These are phyloP conservation scores for Sclerotinia sclerotiorum DNA, from an alignment of 2,329 filamentous ascomycete species.

Conservation along the genomic window DNA sequence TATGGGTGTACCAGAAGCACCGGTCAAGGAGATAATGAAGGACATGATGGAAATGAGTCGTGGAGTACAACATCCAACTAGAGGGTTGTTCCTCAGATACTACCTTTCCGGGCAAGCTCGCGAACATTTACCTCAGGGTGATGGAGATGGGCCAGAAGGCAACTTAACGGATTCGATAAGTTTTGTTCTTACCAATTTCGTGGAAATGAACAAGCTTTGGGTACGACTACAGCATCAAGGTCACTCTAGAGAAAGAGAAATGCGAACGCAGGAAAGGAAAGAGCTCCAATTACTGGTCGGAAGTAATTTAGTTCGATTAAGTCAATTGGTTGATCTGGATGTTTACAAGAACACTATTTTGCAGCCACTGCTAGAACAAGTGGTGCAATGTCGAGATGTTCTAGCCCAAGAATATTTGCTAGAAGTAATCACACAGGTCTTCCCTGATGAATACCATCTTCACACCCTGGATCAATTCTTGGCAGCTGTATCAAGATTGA, in stretches of 20 bases:
- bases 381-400: conserved; percentile 96
- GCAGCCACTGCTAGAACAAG: conserved; percentile 87
- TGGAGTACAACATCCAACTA: conserved; percentile 94
- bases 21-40: conserved; percentile 99
- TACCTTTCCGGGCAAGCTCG: conserved; percentile 94
- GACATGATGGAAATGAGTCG: conserved; percentile 99
- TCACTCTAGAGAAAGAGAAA: conserved; percentile 90
- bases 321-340: conserved; percentile 92
- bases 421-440: conserved; percentile 98
- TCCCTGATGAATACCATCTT: conserved; percentile 96
- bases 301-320: conserved; percentile 92
- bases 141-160: conserved; percentile 87
- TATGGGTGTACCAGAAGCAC: conserved; percentile 97
- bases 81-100: conserved; percentile 91
- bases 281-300: conserved; percentile 94
- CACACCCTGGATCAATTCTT: conserved; percentile 95
- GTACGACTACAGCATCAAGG: conserved; percentile 96
- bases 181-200: conserved; percentile 97
- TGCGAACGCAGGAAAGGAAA: conserved; percentile 89
- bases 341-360: conserved; percentile 91
- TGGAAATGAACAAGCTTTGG: conserved; percentile 99
- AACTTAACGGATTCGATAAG: conserved; percentile 97
- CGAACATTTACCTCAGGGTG: conserved; percentile 79
- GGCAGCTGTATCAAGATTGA: conserved; percentile 85
- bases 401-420: conserved; percentile 95